A percentile compares a stretch with the other conserved stretches of the same genome.
These are phyloP conservation scores for Actinomortierella ambigua DNA, from an alignment of 371 early-diverging fungal genomes.

Conservation along the genomic window DNA sequence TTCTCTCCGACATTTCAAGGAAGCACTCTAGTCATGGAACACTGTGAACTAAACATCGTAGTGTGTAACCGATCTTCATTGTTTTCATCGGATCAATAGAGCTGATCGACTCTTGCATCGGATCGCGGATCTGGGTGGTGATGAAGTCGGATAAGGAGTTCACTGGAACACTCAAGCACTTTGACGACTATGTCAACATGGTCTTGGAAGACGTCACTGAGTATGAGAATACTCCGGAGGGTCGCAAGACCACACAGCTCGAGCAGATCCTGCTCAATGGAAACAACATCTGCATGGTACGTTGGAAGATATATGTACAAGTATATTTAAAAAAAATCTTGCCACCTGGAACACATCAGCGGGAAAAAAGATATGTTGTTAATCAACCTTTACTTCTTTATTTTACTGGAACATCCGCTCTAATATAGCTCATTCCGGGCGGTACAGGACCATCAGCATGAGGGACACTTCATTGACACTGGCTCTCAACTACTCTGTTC, in stretches of 20 bases:
- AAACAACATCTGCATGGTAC: slow-evolving; percentile 94
- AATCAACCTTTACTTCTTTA: not conserved
- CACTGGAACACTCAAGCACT: slow-evolving; percentile 92
- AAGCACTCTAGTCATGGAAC: too few species aligned
- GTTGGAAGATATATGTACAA: slow-evolving; percentile 3
- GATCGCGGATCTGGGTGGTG: slow-evolving; percentile 94
- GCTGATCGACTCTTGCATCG: slow-evolving; percentile 97
- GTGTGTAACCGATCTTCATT: too few species aligned
- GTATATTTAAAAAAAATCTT: slow-evolving; percentile 1
- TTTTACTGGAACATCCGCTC: not conserved
- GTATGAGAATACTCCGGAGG: slow-evolving; percentile 82
- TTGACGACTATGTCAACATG: slow-evolving; percentile 99
- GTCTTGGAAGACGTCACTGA: slow-evolving; percentile 96
- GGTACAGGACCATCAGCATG: slow-evolving; percentile 28
- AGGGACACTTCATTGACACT: too few species aligned
- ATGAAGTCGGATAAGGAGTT: slow-evolving; percentile 98
- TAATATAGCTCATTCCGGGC: slow-evolving; percentile 42
- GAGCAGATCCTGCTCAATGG: slow-evolving; percentile 95
- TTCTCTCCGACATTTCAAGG: too few species aligned
- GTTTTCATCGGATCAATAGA: slow-evolving; percentile 55
- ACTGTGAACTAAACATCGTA: too few species aligned
- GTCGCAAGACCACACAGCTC: slow-evolving; percentile 74
- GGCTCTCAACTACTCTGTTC: too few species aligned
- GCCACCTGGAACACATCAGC: slow-evolving; percentile 1
- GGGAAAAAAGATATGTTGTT: slow-evolving; percentile 41